Conservation (phyloP, 139 green algal genomes). For the Closterium sp. region DNA sequence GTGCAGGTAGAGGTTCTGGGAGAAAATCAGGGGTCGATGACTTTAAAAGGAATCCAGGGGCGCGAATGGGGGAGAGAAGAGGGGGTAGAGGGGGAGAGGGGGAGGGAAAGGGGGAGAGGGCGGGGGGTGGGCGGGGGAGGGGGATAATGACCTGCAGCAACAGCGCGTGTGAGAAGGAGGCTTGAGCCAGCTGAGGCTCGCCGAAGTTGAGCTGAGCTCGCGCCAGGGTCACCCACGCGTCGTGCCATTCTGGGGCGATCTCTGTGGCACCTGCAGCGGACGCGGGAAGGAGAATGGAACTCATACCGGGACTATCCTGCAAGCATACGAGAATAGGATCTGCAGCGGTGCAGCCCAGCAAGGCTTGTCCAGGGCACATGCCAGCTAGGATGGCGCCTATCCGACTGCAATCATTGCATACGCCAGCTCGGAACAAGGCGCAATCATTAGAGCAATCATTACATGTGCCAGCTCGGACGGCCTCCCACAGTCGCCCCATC, state of each 20-base stretch:
- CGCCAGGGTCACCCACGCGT: slow-evolving; percentile 27
- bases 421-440: background rate
- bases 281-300: background rate
- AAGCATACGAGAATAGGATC: no score
- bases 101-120: no score
- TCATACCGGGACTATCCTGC: background rate
- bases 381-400: no score
- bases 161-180: background rate
- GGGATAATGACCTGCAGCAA: background rate
- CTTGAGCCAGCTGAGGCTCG: slow-evolving; percentile 4
- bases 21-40: no score
- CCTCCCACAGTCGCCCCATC: slow-evolving; percentile 10
- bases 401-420: background rate
- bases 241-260: slow-evolving; percentile 10
- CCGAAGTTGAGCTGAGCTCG: slow-evolving; percentile 25
- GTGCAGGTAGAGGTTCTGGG: no score
- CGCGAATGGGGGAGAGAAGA: no score
- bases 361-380: background rate
- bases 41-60: no score
- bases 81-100: no score
- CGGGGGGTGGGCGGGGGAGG: no score
- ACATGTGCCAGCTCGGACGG: slow-evolving; percentile 27
- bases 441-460: background rate
- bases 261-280: slow-evolving; percentile 24
- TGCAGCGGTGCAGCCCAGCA: no score